phyloP scores from a whole-genome alignment of 2,329 filamentous ascomycete genomes.

The Botrytis deweyae region DNA sequence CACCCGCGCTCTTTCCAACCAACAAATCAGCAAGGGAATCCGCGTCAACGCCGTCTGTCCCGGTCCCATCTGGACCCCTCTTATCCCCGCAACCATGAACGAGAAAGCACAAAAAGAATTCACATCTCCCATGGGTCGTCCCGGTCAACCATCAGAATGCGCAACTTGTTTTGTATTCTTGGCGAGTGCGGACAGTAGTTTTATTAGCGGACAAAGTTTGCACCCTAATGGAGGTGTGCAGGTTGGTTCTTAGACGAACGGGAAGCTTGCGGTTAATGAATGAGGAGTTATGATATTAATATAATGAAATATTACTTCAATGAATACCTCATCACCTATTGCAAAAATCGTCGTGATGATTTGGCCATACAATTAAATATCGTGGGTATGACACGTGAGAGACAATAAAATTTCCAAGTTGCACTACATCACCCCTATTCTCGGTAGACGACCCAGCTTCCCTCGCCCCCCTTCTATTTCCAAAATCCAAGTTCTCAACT shows the following conservation, averaged over 20 bases:
- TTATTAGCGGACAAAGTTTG: conserved; percentile 71
- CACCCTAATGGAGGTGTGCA: conserved; percentile 61
- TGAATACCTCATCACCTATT: not conserved
- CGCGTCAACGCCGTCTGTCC: conserved; percentile 75
- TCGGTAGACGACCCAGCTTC: not conserved
- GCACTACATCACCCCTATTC: not conserved
- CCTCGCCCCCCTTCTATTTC: not conserved
- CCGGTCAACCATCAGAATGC: conserved; percentile 78
- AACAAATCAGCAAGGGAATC: conserved; percentile 70
- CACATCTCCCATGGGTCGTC: conserved; percentile 71
- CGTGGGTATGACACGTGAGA: no score
- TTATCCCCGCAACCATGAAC: conserved; percentile 72
- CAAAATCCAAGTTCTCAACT: not conserved
- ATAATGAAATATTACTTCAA: not conserved
- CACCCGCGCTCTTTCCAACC: conserved; percentile 74
- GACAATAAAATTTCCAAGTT: no score
- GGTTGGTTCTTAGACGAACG: conserved; percentile 43
- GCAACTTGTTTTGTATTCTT: conserved; percentile 81
- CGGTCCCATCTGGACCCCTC: conserved; percentile 75
- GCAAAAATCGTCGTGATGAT: no score
- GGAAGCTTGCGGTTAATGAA: not conserved
- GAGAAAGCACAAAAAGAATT: conserved; percentile 71
- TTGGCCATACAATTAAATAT: no score
- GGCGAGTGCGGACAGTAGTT: conserved; percentile 70
- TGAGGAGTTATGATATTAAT: not conserved